Evolutionary conservation across 345 rosid species (phyloP), one percentile per base, ranked within the genome.

Genomic region (Arabidopsis arenosa): DNA sequence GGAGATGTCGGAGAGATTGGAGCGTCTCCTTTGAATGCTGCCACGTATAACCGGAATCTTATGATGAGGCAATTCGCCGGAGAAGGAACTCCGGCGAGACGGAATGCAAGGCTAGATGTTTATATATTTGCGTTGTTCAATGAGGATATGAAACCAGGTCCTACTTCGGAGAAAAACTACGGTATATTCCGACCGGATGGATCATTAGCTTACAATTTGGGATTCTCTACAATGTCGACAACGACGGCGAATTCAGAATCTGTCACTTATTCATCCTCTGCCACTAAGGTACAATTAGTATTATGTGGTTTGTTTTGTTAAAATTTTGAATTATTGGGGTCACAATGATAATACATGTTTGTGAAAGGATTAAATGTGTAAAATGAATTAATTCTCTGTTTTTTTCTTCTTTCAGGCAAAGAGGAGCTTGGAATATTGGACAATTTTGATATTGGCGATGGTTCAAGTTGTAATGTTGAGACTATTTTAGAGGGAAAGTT

Each of bases 91-190:
- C 99, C 99, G 3, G 71, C 85, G 47, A 89, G 94, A 73, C 90
- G 89, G 9, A 85, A 62, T 5, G 17, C 51, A 61, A 87, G 88
- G 66, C 80, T 95, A 0, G 97, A 95, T 59, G 89, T 83, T 43
- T 92, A 92, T 58, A 63, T 95, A 78, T 95, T 95, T 47, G 99
- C 99, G 11, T 75, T 95, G 84, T 95, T 95, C 68, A 95, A 95
- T 58, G 99, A 95, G 39, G 89, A 95, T 63, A 73, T 87, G 91
- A 95, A 95, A 80, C 88, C 99, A 0, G 99, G 99, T 57, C 97
- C 94, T 6, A 84, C 89, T 0, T 95, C 99, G 0, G 97, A 95
- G 75, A 80, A 96, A 62, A 95, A 95, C 45, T 95, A 95, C 49
- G 99, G 99, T 9, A 88, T 95, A n/a, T 92, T 84, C 55, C 87